Evolutionary conservation across 371 early-diverging fungal species (phyloP), one percentile per base, ranked within the genome.

Genomic region (Lichtheimia hyalospora): DNA sequence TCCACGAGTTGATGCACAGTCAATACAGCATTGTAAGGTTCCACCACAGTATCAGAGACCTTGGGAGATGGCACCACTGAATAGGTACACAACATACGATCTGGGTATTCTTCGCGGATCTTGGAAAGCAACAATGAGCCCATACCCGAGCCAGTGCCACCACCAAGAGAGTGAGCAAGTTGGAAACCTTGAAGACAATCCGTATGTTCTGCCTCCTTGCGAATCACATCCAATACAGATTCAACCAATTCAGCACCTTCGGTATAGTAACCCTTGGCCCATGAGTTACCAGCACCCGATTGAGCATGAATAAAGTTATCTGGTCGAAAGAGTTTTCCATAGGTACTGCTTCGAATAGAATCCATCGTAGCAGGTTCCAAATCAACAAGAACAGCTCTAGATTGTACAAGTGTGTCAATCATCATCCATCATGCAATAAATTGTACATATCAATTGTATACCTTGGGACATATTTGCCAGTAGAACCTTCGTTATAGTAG

Each of bases 331-430:
- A 95, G 81, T 52, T 84, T 74, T 48, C 90, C 91, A 62, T 85
- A 88, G 43, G 85, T 79, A 52, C 91, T 79, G 49, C 85, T 69
- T 71, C 86, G 92, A 68, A 98, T 89, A 43, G 94, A 86, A 73
- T 99, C 99, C 93, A 99, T 97, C 61, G 99, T 98, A 59, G 98
- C 99, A 48, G 99, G 99, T 85, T 99, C 99, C 40, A 99, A 81
- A 84, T 99, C 99, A 57, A 99, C 96, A 42, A 99, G 81, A 62
- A 99, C 97, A 53, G 99, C 96, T 72, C 99, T 74, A 49, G n/a
- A 13, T 44, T 44, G 15, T n/a, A 10, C 3, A 10, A 10, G 1
- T 44, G 34, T 25, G 94, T 83, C 79, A n/a, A 20, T 13, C 3
- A 18, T 14, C 86, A 89, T 21, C 39, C 20, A 34, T 34, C n/a